Evolutionary conservation across 2,329 filamentous ascomycete genomes (phyloP), one percentile per base, ranked within the genome.

Genomic region (Fusarium succisae): DNA sequence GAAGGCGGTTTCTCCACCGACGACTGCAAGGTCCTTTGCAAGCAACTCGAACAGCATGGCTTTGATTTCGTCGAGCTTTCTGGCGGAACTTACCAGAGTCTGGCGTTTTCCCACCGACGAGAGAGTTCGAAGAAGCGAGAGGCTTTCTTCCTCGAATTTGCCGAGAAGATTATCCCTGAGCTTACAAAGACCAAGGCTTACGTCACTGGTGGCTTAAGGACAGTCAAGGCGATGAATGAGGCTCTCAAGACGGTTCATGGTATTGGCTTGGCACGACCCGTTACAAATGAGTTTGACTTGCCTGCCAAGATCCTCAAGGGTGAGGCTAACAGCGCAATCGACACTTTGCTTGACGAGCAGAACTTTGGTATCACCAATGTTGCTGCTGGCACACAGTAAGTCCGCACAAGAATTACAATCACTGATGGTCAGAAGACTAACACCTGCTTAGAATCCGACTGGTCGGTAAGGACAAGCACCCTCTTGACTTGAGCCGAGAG

Each of bases 131-230:
- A 83, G 79, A 86, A 87, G 80, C 82, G 88, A 9, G 89, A 90
- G 75, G 85, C 87, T 4, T 91, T 90, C 83, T 91, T 91, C 83
- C 77, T 91, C 50, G 88, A 90, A 0, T 91, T 91, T 63, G 89
- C 89, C 0, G 86, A 91, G 66, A 76, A 80, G 69, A 86, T 91
- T 77, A 80, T 86, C 30, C 82, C 82, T 0, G 73, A 76, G 41
- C 74, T 85, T 11, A 82, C 70, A 2, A 86, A 87, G 79, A 91
- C 89, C 1, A 89, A 86, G 77, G 85, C 83, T 1, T 91, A 90
- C 72, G 82, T 91, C 44, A 91, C 89, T 0, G 90, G 90, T 32
- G 90, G 90, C 1, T 82, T 92, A 69, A 85, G 87, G 62, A 87
- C 87, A 2, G 86, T 84, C 0, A 82, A 81, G 26, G 90, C 86